Evolutionary conservation across 2,329 filamentous ascomycete species (phyloP).

Genomic region (Trichoderma guizhouense): DNA sequence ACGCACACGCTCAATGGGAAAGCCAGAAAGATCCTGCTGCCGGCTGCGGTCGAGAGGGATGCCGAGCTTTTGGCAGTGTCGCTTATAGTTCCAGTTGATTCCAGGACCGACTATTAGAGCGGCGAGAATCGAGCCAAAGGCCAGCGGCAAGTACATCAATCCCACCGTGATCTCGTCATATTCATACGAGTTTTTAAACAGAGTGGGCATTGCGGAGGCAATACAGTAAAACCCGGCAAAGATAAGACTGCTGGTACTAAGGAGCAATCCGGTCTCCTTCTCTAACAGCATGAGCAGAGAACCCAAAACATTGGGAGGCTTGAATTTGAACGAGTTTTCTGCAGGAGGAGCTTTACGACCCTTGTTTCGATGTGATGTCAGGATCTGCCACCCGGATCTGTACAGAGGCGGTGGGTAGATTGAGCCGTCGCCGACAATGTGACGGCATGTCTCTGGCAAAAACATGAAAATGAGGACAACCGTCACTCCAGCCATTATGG

Average conservation of each 20-base stretch:
- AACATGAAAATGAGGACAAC: slow-evolving; percentile 44
- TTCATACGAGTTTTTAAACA: slow-evolving; percentile 53
- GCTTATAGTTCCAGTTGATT: slow-evolving; percentile 66
- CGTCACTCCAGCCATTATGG: slow-evolving; percentile 43
- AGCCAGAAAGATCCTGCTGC: slow-evolving; percentile 45
- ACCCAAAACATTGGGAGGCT: slow-evolving; percentile 40
- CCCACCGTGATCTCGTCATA: slow-evolving; percentile 55
- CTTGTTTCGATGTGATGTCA: slow-evolving; percentile 25
- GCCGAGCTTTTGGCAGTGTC: slow-evolving; percentile 53
- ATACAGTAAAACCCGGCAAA: slow-evolving; percentile 51
- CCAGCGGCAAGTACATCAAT: slow-evolving; percentile 51
- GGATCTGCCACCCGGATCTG: slow-evolving; percentile 33
- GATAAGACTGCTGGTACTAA: slow-evolving; percentile 43
- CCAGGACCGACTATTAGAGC: slow-evolving; percentile 49
- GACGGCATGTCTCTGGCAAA: slow-evolving; percentile 52
- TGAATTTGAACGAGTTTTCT: slow-evolving; percentile 34
- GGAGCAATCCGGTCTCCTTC: slow-evolving; percentile 42
- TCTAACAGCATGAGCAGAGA: slow-evolving; percentile 41
- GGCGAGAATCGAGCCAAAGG: slow-evolving; percentile 46
- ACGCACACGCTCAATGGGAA: slow-evolving; percentile 51
- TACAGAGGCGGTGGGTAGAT: slow-evolving; percentile 39
- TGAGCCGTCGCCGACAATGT: slow-evolving; percentile 52
- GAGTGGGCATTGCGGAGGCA: slow-evolving; percentile 42
- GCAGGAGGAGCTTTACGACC: slow-evolving; percentile 15
- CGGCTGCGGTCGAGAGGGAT: slow-evolving; percentile 52